phyloP scores from a whole-genome alignment of 1,139 yeast species.

The Scheffersomyces titani region DNA sequence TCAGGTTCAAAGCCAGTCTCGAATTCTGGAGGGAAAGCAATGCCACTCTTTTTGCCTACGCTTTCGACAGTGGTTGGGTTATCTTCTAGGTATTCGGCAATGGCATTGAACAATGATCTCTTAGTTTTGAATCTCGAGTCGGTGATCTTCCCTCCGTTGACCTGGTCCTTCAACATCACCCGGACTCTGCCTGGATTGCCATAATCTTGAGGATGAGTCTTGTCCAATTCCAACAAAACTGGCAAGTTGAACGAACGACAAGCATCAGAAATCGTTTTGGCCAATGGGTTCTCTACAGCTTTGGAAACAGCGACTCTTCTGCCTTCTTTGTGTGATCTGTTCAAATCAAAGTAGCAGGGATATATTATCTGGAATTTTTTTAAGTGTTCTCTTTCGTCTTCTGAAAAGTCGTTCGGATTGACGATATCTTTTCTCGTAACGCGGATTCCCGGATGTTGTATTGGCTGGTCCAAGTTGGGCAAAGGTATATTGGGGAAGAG shows the following conservation, averaged over 20 bases:
- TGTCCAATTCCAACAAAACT: constrained; percentile 70
- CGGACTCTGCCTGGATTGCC: constrained; percentile 96
- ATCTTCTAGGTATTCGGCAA: constrained; percentile 61
- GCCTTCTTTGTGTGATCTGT: constrained; percentile 77
- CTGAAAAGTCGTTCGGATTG: constrained; percentile 40
- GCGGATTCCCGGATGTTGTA: constrained; percentile 5
- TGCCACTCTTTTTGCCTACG: constrained; percentile 50
- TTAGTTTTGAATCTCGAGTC: constrained; percentile 53
- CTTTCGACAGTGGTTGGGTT: constrained; percentile 75
- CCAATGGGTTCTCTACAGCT: constrained; percentile 87
- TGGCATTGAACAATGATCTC: constrained; percentile 61
- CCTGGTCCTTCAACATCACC: constrained; percentile 54
- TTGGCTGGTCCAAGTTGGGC: neutral
- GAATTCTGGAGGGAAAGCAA: constrained; percentile 66
- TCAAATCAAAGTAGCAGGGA: constrained; percentile 89
- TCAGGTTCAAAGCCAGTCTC: constrained; percentile 53
- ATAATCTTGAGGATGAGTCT: constrained; percentile 94
- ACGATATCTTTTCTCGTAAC: constrained; percentile 26
- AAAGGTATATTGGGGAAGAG: constrained; percentile 26
- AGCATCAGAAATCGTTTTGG: constrained; percentile 75
- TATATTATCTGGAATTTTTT: constrained; percentile 72
- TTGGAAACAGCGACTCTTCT: constrained; percentile 67
- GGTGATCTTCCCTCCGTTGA: constrained; percentile 40
- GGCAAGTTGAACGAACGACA: constrained; percentile 52
- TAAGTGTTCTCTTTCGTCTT: constrained; percentile 60